Percentiles rank a stretch among this genome's conserved stretches.
Evolutionary conservation across 805 yeast species (phyloP).

Genomic region (Lachancea lanzarotensis): DNA sequence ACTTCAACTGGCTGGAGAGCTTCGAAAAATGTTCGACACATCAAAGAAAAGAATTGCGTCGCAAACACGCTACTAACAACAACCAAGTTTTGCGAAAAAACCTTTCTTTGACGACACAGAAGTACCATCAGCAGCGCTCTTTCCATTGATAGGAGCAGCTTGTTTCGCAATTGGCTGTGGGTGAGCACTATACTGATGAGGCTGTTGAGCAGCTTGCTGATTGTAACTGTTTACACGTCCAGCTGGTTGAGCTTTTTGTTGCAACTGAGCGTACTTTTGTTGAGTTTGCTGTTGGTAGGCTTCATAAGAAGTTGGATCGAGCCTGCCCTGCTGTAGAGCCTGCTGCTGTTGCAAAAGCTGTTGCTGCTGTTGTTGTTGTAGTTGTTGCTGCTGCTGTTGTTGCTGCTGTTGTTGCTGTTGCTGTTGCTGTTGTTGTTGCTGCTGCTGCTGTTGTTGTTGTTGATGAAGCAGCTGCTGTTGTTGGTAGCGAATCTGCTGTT

Average conservation of each 20-base stretch:
- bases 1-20: neutral
- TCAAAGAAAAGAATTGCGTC: no score
- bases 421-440: slow-evolving; percentile 19
- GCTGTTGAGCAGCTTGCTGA: slow-evolving; percentile 11
- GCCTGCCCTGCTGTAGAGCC: slow-evolving; percentile 20
- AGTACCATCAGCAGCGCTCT: slow-evolving; percentile 7
- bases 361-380: slow-evolving; percentile 13
- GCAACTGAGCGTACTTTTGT: slow-evolving; percentile 31
- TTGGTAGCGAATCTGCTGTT: slow-evolving; percentile 18
- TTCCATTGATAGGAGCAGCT: slow-evolving; percentile 9
- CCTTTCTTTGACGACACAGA: slow-evolving; percentile 26
- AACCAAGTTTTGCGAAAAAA: slow-evolving; percentile 31
- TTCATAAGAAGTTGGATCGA: slow-evolving; percentile 39
- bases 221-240: slow-evolving; percentile 7
- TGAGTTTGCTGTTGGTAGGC: slow-evolving; percentile 35
- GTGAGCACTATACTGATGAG: slow-evolving; percentile 10
- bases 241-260: slow-evolving; percentile 20
- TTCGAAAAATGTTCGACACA: no score
- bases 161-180: slow-evolving; percentile 11
- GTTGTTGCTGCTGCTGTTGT: slow-evolving; percentile 24
- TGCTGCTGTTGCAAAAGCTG: slow-evolving; percentile 12
- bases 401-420: slow-evolving; percentile 23
- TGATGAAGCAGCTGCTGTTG: slow-evolving; percentile 17
- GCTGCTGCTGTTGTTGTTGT: slow-evolving; percentile 18
- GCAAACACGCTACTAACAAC: slow-evolving; percentile 20